Evolutionary conservation across 1,139 yeast genomes (phyloP).

Genomic region (Casaregolazyma suthepensis): DNA sequence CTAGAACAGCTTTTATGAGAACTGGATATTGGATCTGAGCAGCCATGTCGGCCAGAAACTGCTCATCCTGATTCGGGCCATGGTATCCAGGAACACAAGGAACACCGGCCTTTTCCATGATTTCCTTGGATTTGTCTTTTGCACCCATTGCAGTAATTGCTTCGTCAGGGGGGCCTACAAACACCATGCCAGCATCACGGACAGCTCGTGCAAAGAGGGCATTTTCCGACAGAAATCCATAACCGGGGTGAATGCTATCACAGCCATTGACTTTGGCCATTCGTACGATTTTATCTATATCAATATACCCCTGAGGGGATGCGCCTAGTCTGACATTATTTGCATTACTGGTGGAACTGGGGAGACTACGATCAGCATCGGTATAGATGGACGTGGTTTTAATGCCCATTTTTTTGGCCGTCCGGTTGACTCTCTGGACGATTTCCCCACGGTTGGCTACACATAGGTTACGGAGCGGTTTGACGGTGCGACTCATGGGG

Average conservation of each 20-base stretch:
- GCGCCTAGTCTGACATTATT: constrained; percentile 36
- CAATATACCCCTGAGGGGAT: constrained; percentile 41
- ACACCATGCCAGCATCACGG: constrained; percentile 35
- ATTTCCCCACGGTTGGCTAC: constrained; percentile 47
- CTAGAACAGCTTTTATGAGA: constrained; percentile 45
- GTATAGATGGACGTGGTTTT: constrained; percentile 39
- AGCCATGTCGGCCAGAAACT: constrained; percentile 33
- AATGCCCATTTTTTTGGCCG: constrained; percentile 37
- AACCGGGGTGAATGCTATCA: constrained; percentile 44
- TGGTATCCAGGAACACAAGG: constrained; percentile 48
- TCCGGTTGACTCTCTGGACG: constrained; percentile 39
- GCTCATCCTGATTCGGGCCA: constrained; percentile 33
- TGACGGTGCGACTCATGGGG: constrained; percentile 12
- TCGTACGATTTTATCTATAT: constrained; percentile 38
- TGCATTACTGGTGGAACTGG: constrained; percentile 37
- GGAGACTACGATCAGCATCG: constrained; percentile 39
- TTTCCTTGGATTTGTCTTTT: constrained; percentile 31
- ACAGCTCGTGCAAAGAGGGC: constrained; percentile 39
- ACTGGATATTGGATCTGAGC: constrained; percentile 42
- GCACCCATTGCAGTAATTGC: constrained; percentile 36
- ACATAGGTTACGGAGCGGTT: constrained; percentile 33
- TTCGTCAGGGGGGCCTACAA: constrained; percentile 42
- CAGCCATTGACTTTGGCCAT: constrained; percentile 37
- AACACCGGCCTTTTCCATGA: constrained; percentile 35
- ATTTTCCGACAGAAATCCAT: constrained; percentile 40